phyloP scores from a whole-genome alignment of 805 yeast genomes.

The Lipomyces kockii region DNA sequence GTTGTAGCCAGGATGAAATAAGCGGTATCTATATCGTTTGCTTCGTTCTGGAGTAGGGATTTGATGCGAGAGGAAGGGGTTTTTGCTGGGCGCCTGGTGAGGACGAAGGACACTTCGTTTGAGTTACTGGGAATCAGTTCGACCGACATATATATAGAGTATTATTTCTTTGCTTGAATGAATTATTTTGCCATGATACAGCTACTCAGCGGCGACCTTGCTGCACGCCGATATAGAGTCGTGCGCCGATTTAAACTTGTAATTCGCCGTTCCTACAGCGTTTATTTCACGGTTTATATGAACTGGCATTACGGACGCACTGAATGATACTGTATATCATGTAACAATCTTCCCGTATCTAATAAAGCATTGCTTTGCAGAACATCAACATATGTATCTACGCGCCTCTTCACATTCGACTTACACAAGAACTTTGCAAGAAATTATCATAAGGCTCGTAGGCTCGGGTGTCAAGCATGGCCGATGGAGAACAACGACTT shows the following conservation, averaged over 20 bases:
- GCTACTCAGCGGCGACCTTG: neutral
- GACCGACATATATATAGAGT: constrained; percentile 18
- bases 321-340: too few relatives aligned
- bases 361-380: too few relatives aligned
- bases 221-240: neutral
- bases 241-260: neutral
- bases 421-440: too few relatives aligned
- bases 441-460: too few relatives aligned
- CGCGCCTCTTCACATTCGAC: too few relatives aligned
- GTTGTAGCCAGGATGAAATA: neutral
- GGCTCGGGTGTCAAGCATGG: too few relatives aligned
- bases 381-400: too few relatives aligned
- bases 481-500: too few relatives aligned
- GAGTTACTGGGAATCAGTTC: constrained; percentile 32
- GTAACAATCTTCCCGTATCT: too few relatives aligned
- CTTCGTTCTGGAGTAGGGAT: neutral
- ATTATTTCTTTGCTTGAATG: neutral
- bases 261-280: too few relatives aligned
- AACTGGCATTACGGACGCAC: too few relatives aligned
- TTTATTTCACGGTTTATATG: too few relatives aligned
- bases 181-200: neutral
- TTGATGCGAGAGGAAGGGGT: constrained; percentile 10
- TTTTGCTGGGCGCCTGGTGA: constrained; percentile 33
- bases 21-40: neutral
- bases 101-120: constrained; percentile 18